Evolutionary conservation across 2,329 filamentous ascomycete species (phyloP), one percentile per base, ranked within the genome.

Genomic region (Calonectria pseudoreteaudii): DNA sequence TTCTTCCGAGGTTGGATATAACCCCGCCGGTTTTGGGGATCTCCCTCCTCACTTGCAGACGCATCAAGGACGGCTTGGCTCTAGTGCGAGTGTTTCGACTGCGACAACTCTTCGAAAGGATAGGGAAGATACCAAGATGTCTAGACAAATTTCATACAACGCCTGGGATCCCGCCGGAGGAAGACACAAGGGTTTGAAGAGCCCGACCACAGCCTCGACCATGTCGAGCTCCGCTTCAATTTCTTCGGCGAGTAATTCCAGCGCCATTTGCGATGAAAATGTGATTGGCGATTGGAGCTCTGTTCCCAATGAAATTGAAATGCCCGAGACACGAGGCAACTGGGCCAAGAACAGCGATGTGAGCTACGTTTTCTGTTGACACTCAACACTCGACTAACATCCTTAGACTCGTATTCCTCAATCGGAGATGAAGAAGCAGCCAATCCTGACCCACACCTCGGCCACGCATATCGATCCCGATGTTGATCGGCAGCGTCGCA

Each of bases 121-220:
- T 2, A 67, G 72, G 31, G 68, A 73, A 13, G 70, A 73, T 11
- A 41, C 9, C 7, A 66, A 47, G 13, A 65, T 56, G 8, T 50
- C 68, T 1, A 74, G 66, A 0, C 60, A 73, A 16, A 70, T 79
- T 0, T 36, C 53, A 0, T 84, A 75, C 76, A 84, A 83, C 34
- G 82, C 81, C 2, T 85, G 83, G 83, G 82, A 83, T 13, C 23
- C 77, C 1, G 68, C 49, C 6, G 84, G 84, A 0, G 73, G 70
- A 0, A 76, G 69, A 7, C 72, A 83, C 34, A 60, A 64, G 3
- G 69, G 30, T 1, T 31, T 72, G 49, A 84, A 84, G 69, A 68
- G 76, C 0, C 74, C 76, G 2, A 82, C 83, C 0, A 50, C 49
- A 18, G 58, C 74, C 4, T 56, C 64, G 9, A 66, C 26, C 26